Percentiles rank a stretch among this genome's conserved stretches.
Conservation (phyloP, 148 eudicot genomes). For the Amaranthus palmeri region DNA sequence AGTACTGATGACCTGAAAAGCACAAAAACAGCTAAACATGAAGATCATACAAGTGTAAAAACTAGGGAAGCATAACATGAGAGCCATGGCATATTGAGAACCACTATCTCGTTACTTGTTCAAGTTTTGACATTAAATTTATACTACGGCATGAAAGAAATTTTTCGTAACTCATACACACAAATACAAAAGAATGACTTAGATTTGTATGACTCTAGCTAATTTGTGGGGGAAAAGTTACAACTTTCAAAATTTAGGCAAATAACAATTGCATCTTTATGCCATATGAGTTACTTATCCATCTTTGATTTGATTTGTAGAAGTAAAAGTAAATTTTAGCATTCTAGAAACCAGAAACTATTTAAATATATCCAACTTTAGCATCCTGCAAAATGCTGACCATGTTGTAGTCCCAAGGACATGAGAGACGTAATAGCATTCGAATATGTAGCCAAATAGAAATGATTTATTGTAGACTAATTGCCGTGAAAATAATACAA, state of each 20-base stretch:
- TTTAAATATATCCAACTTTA: neutral
- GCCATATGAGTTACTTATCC: neutral
- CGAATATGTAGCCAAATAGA: too few relatives aligned
- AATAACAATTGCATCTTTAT: neutral
- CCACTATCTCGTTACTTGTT: too few relatives aligned
- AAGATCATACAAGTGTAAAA: neutral
- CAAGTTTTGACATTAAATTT: too few relatives aligned
- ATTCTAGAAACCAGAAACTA: neutral
- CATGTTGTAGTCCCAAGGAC: too few relatives aligned
- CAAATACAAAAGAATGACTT: neutral
- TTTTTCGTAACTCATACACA: neutral
- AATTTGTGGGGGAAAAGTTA: neutral
- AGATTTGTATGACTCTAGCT: neutral
- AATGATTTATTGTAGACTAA: too few relatives aligned
- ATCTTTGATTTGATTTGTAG: neutral
- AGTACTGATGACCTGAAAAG: constrained; percentile 90
- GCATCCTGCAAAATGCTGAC: neutral
- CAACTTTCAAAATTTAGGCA: neutral
- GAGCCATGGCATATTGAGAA: too few relatives aligned
- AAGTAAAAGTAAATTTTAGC: too few relatives aligned
- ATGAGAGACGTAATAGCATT: too few relatives aligned
- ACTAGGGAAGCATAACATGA: neutral
- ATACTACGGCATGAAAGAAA: neutral
- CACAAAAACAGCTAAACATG: neutral
- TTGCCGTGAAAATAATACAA: too few relatives aligned